phyloP scores from a whole-genome alignment of 305 asterid species.

The Fraxinus ornus region DNA sequence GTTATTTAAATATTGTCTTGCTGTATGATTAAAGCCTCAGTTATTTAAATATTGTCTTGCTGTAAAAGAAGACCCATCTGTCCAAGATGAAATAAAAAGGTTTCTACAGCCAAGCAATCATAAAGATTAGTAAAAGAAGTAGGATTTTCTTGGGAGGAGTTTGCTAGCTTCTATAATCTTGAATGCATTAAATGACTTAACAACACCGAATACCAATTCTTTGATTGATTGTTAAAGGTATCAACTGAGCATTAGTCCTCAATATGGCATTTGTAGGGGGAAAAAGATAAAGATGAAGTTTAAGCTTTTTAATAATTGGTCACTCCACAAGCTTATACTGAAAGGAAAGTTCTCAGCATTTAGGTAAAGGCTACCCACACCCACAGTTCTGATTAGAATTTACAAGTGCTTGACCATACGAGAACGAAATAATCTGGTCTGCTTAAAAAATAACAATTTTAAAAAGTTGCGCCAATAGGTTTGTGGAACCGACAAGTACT shows the following conservation, averaged over 20 bases:
- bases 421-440: neutral
- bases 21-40: neutral
- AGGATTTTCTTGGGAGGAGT: neutral
- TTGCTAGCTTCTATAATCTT: neutral
- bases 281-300: neutral
- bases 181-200: neutral
- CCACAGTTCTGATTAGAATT: neutral
- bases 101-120: neutral
- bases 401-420: neutral
- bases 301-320: neutral
- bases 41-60: neutral
- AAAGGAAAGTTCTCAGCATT: neutral
- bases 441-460: neutral
- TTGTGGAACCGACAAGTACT: neutral
- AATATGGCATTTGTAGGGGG: neutral
- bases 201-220: neutral
- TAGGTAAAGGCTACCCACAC: neutral
- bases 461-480: neutral
- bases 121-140: neutral
- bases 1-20: neutral
- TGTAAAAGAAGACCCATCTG: neutral
- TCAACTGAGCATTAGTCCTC: neutral
- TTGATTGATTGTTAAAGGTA: neutral
- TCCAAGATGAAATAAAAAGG: neutral
- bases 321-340: neutral